Base-by-base conservation (phyloP, 257 asterid species). In the Thymus mandschuricus region DNA sequence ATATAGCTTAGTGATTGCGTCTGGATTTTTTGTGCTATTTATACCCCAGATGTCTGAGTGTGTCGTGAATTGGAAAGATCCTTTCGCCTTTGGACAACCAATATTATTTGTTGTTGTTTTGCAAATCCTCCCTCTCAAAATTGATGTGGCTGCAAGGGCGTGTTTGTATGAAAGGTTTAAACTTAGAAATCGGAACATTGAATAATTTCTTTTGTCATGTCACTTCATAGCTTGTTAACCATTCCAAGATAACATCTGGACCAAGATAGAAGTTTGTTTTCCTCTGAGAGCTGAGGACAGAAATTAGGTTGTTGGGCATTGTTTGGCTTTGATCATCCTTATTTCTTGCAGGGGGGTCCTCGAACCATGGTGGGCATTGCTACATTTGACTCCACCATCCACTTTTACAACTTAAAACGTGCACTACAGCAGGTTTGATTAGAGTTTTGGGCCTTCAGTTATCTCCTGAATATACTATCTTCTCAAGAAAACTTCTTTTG, bases 331-430 rank as follows among this genome's bases (percentile, higher is more conserved):
- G 60, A 58, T 76, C 21, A 49, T n/a, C 46, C 66, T 62, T 76
- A 7, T 40, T 68, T 71, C 66, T 72, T 87, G 84, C 86, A 94
- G 98, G 96, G 89, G 75, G 96, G 96, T 81, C 95, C 95, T 63
- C 90, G 96, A 64, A 93, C 97, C 56, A 78, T 86, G 91, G 96
- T 89, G 72, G 98, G 96, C 54, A 80, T 93, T 83, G 97, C 96
- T 79, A 93, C 98, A 66, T 93, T 86, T 81, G 98, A 93, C 76
- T 83, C 92, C 63, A 91, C 87, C 66, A 85, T 93, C 82, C 98
- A 93, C 84, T 93, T 93, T 73, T 93, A 93, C 94, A 89, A 93
- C 90, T 72, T 93, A 66, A 91, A 87, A 74, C 89, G 96, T 57
- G 88, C 88, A 62, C 55, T 73, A 55, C 96, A 86, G 81, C 96